Percentiles rank a stretch among this genome's conserved stretches.
Evolutionary conservation across 108 stramenopile species (phyloP).

Genomic region (Nitzschia sp.): DNA sequence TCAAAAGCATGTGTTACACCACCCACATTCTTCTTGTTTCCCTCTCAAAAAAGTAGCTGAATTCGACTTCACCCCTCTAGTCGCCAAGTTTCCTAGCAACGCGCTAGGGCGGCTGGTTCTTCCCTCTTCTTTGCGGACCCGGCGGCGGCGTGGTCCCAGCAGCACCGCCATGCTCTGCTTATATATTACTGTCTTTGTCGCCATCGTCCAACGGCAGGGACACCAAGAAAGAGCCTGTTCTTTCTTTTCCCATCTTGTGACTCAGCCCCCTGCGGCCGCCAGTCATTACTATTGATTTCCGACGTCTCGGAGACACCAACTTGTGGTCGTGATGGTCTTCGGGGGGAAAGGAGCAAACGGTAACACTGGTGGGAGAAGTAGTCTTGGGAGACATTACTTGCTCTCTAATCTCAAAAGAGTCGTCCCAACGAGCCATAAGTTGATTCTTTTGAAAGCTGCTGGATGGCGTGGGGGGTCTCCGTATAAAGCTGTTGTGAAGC

Average conservation of each 20-base stretch:
- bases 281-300: not conserved
- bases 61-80: not conserved
- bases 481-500: not conserved
- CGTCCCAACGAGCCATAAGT: constrained; percentile 1
- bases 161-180: no score
- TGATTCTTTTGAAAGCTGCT: constrained; percentile 10
- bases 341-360: no score
- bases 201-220: not conserved
- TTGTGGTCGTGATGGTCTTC: no score
- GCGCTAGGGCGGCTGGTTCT: not conserved
- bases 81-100: not conserved
- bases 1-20: no score
- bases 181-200: no score
- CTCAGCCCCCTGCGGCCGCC: not conserved
- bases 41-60: no score
- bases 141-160: not conserved
- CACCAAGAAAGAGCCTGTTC: not conserved
- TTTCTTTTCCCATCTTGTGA: not conserved
- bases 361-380: constrained; percentile 1
- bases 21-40: no score
- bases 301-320: not conserved
- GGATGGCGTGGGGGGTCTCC: constrained; percentile 1
- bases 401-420: constrained; percentile 16
- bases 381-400: no score
- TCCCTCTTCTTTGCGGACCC: not conserved